Evolutionary conservation across 306 rosid genomes (phyloP), one percentile per base, ranked within the genome.

Genomic region (Argentina anserina): DNA sequence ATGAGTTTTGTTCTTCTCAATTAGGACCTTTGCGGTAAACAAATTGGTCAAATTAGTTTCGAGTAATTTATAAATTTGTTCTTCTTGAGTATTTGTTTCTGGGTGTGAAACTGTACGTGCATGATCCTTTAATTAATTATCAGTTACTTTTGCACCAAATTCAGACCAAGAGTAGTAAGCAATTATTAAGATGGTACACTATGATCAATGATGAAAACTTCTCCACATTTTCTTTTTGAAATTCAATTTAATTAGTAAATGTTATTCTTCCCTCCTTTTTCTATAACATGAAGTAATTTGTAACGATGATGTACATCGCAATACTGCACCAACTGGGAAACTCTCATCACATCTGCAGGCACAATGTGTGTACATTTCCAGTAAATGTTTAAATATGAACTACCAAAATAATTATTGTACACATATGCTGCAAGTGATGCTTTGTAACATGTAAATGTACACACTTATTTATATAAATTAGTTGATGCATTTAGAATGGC

Each of bases 1-100:
- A 21, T 52, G 62, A 34, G 63, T 34, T 36, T 50, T 37, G 46
- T 36, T 70, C 59, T 68, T 68, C 59, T 52, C 20, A 67, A 18
- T 46, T 46, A 28, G 72, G 12, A n/a, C 68, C 26, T 36, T 36
- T n/a, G n/a, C n/a, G n/a, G n/a, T n/a, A n/a, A n/a, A n/a, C n/a
- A n/a, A n/a, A n/a, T n/a, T n/a, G n/a, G n/a, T n/a, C n/a, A n/a
- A n/a, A n/a, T n/a, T n/a, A n/a, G n/a, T 3, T 1, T 55, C 0
- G 63, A 12, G 34, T 58, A 28, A 58, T 43, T 13, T 43, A 43
- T 43, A 12, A 13, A 13, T 43, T 43, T 43, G 18, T 43, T 43
- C 47, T 41, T 41, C 45, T 11, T 3, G 34, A 56, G 31, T 25
- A 26, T 26, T 56, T 28, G 18, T 58, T 58, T 53, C 53, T 49